Evolutionary conservation across 331 rosid genomes (phyloP), one percentile per base, ranked within the genome.

Genomic region (Malus hybrid): DNA sequence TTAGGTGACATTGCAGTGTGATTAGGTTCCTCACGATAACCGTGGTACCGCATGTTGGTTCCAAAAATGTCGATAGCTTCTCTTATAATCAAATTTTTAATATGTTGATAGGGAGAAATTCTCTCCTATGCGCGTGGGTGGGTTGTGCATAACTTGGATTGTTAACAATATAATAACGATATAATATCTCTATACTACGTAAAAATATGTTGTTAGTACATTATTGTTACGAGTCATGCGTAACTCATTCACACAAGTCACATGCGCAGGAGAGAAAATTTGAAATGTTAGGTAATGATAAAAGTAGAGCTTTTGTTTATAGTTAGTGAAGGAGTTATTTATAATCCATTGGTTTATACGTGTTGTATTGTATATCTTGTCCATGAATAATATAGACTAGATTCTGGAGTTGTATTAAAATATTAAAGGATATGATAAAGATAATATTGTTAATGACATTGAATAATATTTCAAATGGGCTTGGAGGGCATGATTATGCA

Each of bases 401-500:
- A 36, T 58, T 58, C 10, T 55, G 46, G 19, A 58, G 24, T 70
- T 13, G 70, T 18, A 5, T 24, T 70, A 30, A 34, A 63, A 61
- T 62, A 69, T 61, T 7, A 18, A 46, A 56, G 32, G 56, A 68
- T 53, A 28, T 63, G 52, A 32, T 29, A 75, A 80, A 33, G 63
- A 18, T 70, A 50, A 57, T 67, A 11, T 75, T 75, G 33, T 52
- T 57, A 24, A 70, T 64, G 77, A 56, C 32, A 53, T 20, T 44
- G 64, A 48, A 62, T 7, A 80, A 65, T 28, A 53, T 18, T 62
- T 64, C 32, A 30, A 28, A 64, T 2, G 20, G 71, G 39, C 28
- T 16, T 11, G 19, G 67, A 2, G 52, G 63, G 65, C 46, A 56
- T 75, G 77, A 80, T 75, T 75, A 42, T 58, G 16, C 71, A 55